Evolutionary conservation across 2,329 filamentous ascomycete genomes (phyloP).

Genomic region (Emericellopsis atlantica): DNA sequence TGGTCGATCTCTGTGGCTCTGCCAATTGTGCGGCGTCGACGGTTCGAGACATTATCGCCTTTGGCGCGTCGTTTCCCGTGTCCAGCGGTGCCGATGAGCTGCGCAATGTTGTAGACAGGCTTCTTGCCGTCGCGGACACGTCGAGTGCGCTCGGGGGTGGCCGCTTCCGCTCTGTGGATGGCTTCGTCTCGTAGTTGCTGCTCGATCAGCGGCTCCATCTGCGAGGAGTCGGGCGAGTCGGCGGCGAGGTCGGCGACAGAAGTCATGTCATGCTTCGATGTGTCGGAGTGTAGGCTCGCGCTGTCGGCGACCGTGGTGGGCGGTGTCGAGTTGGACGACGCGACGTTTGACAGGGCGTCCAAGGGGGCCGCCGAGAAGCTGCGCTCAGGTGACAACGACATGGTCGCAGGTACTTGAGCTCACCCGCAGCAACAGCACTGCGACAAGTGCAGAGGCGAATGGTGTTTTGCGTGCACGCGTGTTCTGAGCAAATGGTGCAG

Average conservation of each 20-base stretch:
- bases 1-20: not conserved
- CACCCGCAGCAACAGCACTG: too few relatives aligned
- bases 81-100: slow-evolving; percentile 47
- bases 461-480: too few relatives aligned
- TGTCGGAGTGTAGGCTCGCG: slow-evolving; percentile 39
- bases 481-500: not conserved
- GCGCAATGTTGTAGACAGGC: slow-evolving; percentile 54
- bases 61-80: slow-evolving; percentile 45
- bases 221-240: slow-evolving; percentile 4
- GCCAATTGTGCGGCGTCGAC: slow-evolving; percentile 4
- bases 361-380: slow-evolving; percentile 11
- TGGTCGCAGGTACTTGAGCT: slow-evolving; percentile 6
- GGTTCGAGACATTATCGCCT: slow-evolving; percentile 27
- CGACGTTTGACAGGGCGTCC: slow-evolving; percentile 33
- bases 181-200: not conserved
- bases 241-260: slow-evolving; percentile 10
- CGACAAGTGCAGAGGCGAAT: not conserved
- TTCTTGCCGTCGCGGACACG: slow-evolving; percentile 38
- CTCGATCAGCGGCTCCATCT: too few relatives aligned
- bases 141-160: slow-evolving; percentile 31
- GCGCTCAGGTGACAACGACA: slow-evolving; percentile 20
- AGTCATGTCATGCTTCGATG: slow-evolving; percentile 24
- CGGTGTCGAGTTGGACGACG: slow-evolving; percentile 49
- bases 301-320: slow-evolving; percentile 54
- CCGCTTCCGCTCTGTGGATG: slow-evolving; percentile 7